Evolutionary conservation across 192 early-diverging fungal genomes (phyloP), one percentile per base, ranked within the genome.

Genomic region (Ambispora gerdemannii): DNA sequence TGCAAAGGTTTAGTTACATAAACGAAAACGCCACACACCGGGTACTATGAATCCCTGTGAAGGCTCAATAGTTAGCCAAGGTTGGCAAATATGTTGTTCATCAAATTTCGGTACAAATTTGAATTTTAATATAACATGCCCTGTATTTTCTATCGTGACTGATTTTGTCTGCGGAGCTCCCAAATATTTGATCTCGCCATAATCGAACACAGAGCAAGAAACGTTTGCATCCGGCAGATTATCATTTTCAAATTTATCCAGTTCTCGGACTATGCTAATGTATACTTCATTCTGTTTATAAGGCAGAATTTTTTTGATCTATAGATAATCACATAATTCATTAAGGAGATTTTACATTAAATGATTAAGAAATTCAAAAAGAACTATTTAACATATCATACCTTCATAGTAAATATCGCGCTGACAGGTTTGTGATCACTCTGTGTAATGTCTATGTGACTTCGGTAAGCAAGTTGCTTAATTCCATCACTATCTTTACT

Each of bases 381-480:
- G n/a, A n/a, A n/a, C n/a, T n/a, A n/a, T n/a, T n/a, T 19, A 53
- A 60, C n/a, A 32, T 31, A 22, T 3, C 50, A 34, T 63, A 90
- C 89, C 70, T 87, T 82, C 13, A 87, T 35, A n/a, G 75, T 75
- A 58, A 95, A 87, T 1, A 84, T 52, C 0, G 90, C 87, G 31
- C 81, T 85, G 24, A 98, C 94, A 1, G 96, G 96, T 74, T 95
- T 96, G 78, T 98, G 96, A 74, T 98, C 96, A 71, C 92, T 93
- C 22, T 83, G 50, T 31, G 73, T 82, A 33, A 93, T 72, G 0
- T 86, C 84, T 86, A 88, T 90, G 7, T 81, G 78, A 24, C 82
- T 82, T 17, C 60, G 61, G 71, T 93, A 93, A 55, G 72, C 80
- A 3, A 80, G 27, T n/a, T 77, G 68, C 15, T 76, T 69, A 7